Percentiles rank a stretch among this genome's conserved stretches.
Conservation (phyloP, 805 yeast species). For the Yamadazyma scolyti region DNA sequence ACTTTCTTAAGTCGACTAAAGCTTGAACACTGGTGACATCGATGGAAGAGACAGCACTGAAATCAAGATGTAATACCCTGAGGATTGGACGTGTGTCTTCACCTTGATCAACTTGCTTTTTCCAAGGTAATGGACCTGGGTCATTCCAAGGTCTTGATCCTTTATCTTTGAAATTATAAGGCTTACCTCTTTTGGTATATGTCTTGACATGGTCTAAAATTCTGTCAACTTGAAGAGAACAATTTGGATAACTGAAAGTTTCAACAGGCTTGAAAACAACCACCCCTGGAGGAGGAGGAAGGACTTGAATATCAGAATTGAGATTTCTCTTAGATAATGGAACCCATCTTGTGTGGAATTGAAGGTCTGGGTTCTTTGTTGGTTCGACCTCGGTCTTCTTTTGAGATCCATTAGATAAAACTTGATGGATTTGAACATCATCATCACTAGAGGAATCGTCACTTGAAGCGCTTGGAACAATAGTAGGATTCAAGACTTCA, state of each 20-base stretch:
- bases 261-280: conserved; percentile 81
- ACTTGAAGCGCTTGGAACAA: conserved; percentile 18
- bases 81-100: conserved; percentile 60
- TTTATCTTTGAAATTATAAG: conserved; percentile 26
- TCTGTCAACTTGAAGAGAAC: conserved; percentile 66
- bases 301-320: conserved; percentile 55
- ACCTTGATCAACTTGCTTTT: conserved; percentile 9
- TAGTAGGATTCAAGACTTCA: conserved; percentile 62
- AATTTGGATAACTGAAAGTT: conserved; percentile 77
- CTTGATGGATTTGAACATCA: conserved; percentile 42
- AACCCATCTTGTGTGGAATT: conserved; percentile 64
- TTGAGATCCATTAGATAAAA: conserved; percentile 27
- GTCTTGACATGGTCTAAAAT: conserved; percentile 65
- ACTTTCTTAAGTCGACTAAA: conserved; percentile 69
- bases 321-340: conserved; percentile 49
- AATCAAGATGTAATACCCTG: conserved; percentile 74
- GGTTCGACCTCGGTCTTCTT: conserved; percentile 16
- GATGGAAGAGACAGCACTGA: conserved; percentile 67
- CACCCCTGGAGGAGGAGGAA: conserved; percentile 89
- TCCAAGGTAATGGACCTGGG: conserved; percentile 59
- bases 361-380: conserved; percentile 29
- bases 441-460: conserved; percentile 15
- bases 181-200: conserved; percentile 58
- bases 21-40: conserved; percentile 82
- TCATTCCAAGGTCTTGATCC: conserved; percentile 89